Base-by-base conservation (phyloP, 2,329 filamentous ascomycete genomes). In the Amesomyces nigricolor region DNA sequence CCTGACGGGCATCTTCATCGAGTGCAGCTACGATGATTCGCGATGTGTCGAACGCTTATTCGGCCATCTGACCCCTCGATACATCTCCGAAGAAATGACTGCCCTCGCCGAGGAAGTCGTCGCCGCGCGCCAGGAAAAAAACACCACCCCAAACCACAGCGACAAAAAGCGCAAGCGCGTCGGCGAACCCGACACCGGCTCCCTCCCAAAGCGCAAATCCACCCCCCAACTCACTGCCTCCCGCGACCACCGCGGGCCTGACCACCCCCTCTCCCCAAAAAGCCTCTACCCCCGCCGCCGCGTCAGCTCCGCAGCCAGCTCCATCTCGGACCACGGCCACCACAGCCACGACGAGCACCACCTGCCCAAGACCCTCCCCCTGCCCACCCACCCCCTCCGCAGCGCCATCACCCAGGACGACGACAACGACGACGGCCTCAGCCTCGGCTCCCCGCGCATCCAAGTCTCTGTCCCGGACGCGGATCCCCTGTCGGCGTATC, bases 1-100 rank as follows among this genome's bases (percentile, higher is more conserved):
- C 4, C 78, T 99, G 0, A 80, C 78, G 0, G 92, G 87, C 10
- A 87, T 99, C 11, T 92, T 97, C 67, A 95, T 99, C 63, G 94
- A 99, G 74, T 97, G 92, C 70, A 95, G 89, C 59, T 99, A 92
- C 69, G 88, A 90, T 58, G 87, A 96, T 68, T 81, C 82, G 7
- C 87, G 91, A 64, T 78, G 82, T 19, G 85, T 94, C 58, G 85
- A 87, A 48, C 81, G 85, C 0, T 77, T 99, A 0, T 99, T 91
- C 62, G 94, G 94, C 0, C 94, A 99, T 64, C 75, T 99, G 13
- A 89, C 89, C 38, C 94, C 94, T 0, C 78, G 84, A 0, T 94
- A 90, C 68, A 72, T 99, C 11, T 82, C 92, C 22, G 81, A 87
- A 45, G 94, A 99, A 70, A 76, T 99, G 56, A 76, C 77, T 35